These are phyloP conservation scores for Gloeophyllum trabeum DNA, from an alignment of 768 basidiomycete genomes.

Conservation along the genomic window DNA sequence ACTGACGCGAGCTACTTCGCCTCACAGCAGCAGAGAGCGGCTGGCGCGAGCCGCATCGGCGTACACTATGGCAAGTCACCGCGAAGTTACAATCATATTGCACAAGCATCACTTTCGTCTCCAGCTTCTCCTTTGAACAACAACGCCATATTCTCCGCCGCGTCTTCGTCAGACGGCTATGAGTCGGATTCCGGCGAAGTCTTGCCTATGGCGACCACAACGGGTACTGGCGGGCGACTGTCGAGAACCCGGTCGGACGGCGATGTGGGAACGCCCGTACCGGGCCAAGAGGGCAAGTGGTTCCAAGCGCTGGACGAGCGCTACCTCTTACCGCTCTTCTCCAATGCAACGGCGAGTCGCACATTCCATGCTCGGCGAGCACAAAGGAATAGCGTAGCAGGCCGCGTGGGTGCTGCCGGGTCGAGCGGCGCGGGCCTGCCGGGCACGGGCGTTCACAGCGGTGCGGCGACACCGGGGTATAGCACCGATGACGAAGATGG, in stretches of 20 bases:
- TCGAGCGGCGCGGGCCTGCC: slow-evolving; percentile 20
- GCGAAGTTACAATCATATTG: slow-evolving; percentile 52
- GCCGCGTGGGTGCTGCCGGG: slow-evolving; percentile 15
- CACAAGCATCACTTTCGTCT: slow-evolving; percentile 9
- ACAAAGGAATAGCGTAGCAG: slow-evolving; percentile 27
- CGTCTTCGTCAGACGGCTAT: slow-evolving; percentile 68
- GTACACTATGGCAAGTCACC: slow-evolving; percentile 35
- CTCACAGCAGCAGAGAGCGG: slow-evolving; percentile 18
- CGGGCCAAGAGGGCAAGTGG: slow-evolving; percentile 80
- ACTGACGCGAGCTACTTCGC: slow-evolving; percentile 9
- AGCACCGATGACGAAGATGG: slow-evolving; percentile 25
- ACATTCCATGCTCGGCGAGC: slow-evolving; percentile 75
- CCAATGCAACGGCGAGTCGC: slow-evolving; percentile 81
- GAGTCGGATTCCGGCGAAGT: slow-evolving; percentile 72
- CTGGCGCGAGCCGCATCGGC: slow-evolving; percentile 34
- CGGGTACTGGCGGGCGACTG: slow-evolving; percentile 7
- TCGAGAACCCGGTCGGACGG: slow-evolving; percentile 5
- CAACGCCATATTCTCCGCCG: slow-evolving; percentile 46
- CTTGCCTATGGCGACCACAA: slow-evolving; percentile 58
- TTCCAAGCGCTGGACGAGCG: slow-evolving; percentile 93
- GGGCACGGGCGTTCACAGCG: slow-evolving; percentile 6
- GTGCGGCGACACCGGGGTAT: slow-evolving; percentile 6
- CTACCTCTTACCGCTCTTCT: slow-evolving; percentile 87
- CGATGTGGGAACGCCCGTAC: slow-evolving; percentile 3
- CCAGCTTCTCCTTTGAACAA: slow-evolving; percentile 9